Evolutionary conservation across 2,329 filamentous ascomycete species (phyloP), one percentile per base, ranked within the genome.

Genomic region (Chaetomiaceae sp.): DNA sequence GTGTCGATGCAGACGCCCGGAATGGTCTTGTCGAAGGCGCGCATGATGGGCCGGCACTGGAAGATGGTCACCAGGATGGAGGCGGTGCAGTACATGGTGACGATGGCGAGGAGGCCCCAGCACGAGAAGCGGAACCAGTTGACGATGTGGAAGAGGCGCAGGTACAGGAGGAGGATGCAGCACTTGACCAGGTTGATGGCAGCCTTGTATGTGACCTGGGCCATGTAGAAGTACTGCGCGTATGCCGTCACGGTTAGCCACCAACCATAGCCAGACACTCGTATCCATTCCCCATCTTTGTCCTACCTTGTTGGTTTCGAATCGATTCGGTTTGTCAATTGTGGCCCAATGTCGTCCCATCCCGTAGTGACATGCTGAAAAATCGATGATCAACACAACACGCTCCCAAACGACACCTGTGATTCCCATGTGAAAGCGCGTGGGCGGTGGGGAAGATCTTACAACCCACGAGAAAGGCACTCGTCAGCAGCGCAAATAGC

Each of bases 141-240:
- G 19, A 41, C 29, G 32, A 60, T 56, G 34, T 61, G 60, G 40
- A 66, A 65, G 34, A 67, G 56, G 29, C 60, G 59, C 29, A 65
- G 55, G 52, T 67, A 67, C 48, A 66, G 65, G 33, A 62, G 59
- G 9, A 67, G 57, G 30, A 67, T 65, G n/a, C 62, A 65, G 14
- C 65, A 56, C 46, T 66, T 66, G 12, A 60, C 62, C 14, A 65
- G 41, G 35, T 60, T 51, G 5, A 66, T 50, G 12, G 38, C 30
- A 35, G 41, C 33, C 38, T 50, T 47, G 43, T 47, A 46, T 11
- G 39, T 43, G 22, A 35, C 38, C 55, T 57, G 51, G 3, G 56
- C 52, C 22, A 61, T 56, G 35, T 62, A 65, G 18, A 64, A 35
- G n/a, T 41, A 41, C 38, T 41, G 14, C n/a, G 20, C 3, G 27